phyloP scores from a whole-genome alignment of 2,329 filamentous ascomycete species.

The Phaeosphaeria sp. region DNA sequence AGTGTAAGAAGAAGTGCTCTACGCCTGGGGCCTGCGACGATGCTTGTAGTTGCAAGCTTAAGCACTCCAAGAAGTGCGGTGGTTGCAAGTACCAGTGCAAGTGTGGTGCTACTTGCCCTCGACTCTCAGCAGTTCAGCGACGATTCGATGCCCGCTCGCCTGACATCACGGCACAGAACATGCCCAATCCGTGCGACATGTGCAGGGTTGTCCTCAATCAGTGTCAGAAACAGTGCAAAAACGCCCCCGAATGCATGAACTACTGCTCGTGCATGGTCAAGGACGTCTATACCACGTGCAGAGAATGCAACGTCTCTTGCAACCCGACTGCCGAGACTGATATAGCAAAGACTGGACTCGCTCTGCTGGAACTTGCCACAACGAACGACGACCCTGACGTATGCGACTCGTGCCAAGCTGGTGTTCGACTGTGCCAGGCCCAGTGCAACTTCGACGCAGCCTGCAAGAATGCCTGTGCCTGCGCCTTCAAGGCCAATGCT shows the following conservation, averaged over 20 bases:
- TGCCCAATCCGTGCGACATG: not conserved
- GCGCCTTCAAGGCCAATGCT: not conserved
- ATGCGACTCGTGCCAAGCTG: not conserved
- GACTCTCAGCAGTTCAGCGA: not conserved
- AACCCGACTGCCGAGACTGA: not conserved
- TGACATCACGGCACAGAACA: not conserved
- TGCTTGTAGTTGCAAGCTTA: slow-evolving; percentile 1
- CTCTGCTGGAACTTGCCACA: not conserved
- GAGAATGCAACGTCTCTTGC: not conserved
- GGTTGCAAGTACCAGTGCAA: not conserved
- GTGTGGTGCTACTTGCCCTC: not conserved
- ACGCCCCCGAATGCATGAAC: not conserved
- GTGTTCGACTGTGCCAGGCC: not conserved
- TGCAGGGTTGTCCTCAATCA: not conserved
- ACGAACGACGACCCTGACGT: not conserved
- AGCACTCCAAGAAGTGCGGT: not conserved
- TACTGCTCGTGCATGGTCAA: not conserved
- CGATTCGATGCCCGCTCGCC: not conserved
- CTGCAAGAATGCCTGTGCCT: not conserved
- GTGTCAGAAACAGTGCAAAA: not conserved
- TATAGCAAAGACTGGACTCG: not conserved
- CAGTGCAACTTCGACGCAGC: not conserved
- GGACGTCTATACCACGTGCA: not conserved
- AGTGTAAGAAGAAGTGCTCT: slow-evolving; percentile 1
- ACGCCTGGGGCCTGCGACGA: not conserved